Evolutionary conservation across 75 land plant genomes (phyloP).

Genomic region (Azolla pinnata): DNA sequence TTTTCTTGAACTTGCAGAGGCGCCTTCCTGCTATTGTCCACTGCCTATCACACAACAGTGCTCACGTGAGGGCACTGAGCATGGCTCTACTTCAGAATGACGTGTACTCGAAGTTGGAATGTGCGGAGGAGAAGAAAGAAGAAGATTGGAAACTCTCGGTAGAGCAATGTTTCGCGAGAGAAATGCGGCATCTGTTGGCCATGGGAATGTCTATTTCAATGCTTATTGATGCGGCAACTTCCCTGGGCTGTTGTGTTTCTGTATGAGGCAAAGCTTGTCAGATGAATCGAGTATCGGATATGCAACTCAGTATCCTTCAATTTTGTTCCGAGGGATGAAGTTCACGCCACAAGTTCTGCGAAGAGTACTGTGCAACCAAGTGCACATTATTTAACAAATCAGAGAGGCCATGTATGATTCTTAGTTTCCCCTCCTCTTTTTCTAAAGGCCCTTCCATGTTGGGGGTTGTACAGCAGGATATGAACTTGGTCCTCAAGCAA

Average conservation of each 20-base stretch:
- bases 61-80: conserved; percentile 84
- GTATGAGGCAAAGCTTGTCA: neutral
- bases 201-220: conserved; percentile 38
- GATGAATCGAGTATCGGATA: too few species aligned
- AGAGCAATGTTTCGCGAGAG: conserved; percentile 70
- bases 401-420: too few species aligned
- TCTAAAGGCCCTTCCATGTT: too few species aligned
- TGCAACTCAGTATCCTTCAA: too few species aligned
- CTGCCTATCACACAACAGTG: conserved; percentile 84
- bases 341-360: too few species aligned
- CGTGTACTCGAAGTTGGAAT: conserved; percentile 24
- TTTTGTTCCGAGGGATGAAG: too few species aligned
- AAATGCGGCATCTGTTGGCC: conserved; percentile 41
- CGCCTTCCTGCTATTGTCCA: conserved; percentile 71
- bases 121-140: conserved; percentile 15
- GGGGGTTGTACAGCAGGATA: too few species aligned
- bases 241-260: conserved; percentile 43
- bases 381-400: too few species aligned
- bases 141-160: conserved; percentile 44
- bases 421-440: too few species aligned
- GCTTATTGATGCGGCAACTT: conserved; percentile 55
- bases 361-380: too few species aligned
- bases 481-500: too few species aligned
- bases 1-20: conserved; percentile 40
- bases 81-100: conserved; percentile 58